Base-by-base conservation (phyloP, 352 stramenopile genomes). In the Phytophthora multivora region DNA sequence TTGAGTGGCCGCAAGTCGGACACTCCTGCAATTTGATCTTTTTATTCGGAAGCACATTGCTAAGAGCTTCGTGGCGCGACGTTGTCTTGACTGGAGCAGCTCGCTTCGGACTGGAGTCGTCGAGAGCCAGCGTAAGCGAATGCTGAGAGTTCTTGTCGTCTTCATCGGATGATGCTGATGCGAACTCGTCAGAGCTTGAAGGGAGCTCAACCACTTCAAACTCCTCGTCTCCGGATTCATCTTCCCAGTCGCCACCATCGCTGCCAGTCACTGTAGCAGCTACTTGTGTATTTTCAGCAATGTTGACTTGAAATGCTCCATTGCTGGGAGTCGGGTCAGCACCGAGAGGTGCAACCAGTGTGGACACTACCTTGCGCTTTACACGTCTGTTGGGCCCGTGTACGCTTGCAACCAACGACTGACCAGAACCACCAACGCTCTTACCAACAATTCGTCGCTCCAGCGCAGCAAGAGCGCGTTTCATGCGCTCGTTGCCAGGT, bases 161-260 rank as follows among this genome's bases (percentile, higher is more conserved):
- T 41, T 74, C 63, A 16, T 71, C 65, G 4, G 65, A 57, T n/a
- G 50, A 59, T n/a, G 21, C 42, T 30, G 35, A 53, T n/a, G 40
- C 49, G 5, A 60, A 31, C n/a, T 83, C 77, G 31, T 83, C 75
- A 2, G 78, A 86, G 56, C 79, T 89, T 12, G 71, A 78, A 2
- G 72, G 71, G 1, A 94, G 65, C 28, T 91, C 86, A 18, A 92
- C 81, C 31, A 83, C 78, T 73, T 94, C 86, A 63, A 90, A 94
- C 12, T 73, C 73, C 11, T 87, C 83, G 57, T 85, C 69, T 26
- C 55, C 60, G 3, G 66, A 79, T 40, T 38, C 66, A 46, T 75
- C 49, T 36, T 65, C 59, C 71, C 71, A 79, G 16, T 65, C 51
- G 25, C 67, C 63, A 61, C 13, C 43, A 52, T 56, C 53, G 13